These are phyloP conservation scores for Chionographis japonica DNA, from an alignment of 106 monocot genomes.

Conservation along the genomic window DNA sequence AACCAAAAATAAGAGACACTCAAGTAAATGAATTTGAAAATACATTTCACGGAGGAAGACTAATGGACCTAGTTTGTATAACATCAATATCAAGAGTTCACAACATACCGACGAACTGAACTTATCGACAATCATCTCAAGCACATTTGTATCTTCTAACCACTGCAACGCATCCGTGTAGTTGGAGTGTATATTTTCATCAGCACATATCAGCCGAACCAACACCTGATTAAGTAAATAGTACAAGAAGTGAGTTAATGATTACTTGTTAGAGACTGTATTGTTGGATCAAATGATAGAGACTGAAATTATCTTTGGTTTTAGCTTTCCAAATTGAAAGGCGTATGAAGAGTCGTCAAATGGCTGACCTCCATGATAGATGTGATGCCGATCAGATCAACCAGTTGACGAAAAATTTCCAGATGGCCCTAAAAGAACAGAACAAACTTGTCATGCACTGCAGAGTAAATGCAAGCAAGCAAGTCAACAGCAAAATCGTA, in stretches of 20 bases:
- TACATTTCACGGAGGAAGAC: background rate
- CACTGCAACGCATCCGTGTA: constrained; percentile 61
- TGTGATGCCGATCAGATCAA: constrained; percentile 90
- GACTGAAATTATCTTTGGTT: too few relatives aligned
- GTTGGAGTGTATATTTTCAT: constrained; percentile 77
- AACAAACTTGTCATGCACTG: background rate
- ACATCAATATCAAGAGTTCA: background rate
- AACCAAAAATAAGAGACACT: too few relatives aligned
- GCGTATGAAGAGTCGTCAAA: background rate
- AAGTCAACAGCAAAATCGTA: background rate
- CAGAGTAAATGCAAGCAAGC: background rate
- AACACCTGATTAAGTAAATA: constrained; percentile 43
- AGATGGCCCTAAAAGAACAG: constrained; percentile 53
- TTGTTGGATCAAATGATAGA: too few relatives aligned
- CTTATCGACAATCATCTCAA: constrained; percentile 91
- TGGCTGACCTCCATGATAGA: constrained; percentile 84
- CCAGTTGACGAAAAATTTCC: constrained; percentile 65
- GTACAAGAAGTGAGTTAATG: background rate
- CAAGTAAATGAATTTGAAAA: too few relatives aligned
- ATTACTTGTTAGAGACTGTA: too few relatives aligned
- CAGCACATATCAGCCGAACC: constrained; percentile 85
- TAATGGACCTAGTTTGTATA: background rate
- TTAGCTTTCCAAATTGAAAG: too few relatives aligned
- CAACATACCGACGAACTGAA: constrained; percentile 76
- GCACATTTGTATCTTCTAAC: constrained; percentile 68